Conservation (phyloP, 2,329 filamentous ascomycete genomes). For the Karstenula rhodostoma region DNA sequence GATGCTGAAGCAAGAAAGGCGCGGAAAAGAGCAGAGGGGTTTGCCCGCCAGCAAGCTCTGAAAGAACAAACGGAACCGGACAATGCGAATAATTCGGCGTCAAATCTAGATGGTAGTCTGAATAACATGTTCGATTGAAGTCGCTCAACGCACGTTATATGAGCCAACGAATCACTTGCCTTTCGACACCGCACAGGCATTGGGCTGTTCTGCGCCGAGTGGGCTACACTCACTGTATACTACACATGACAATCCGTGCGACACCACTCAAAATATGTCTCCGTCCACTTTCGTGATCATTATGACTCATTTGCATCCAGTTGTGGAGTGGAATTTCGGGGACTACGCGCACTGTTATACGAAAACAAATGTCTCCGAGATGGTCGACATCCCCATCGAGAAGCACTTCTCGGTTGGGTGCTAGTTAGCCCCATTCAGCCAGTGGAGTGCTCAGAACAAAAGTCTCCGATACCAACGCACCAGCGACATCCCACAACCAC, state of each 20-base stretch:
- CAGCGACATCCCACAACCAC: slow-evolving; percentile 15
- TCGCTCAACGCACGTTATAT: background rate
- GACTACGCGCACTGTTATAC: background rate
- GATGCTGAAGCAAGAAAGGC: slow-evolving; percentile 48
- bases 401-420: background rate
- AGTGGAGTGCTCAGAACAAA: slow-evolving; percentile 11
- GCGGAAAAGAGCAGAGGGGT: slow-evolving; percentile 53
- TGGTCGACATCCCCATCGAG: background rate
- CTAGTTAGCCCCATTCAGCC: background rate
- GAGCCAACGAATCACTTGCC: background rate
- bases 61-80: slow-evolving; percentile 10
- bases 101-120: background rate
- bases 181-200: background rate
- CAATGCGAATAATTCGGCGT: background rate
- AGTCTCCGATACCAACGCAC: slow-evolving; percentile 15
- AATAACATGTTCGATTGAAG: slow-evolving; percentile 1
- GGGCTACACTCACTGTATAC: too few species aligned
- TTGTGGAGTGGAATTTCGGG: background rate
- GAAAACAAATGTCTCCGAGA: slow-evolving; percentile 4
- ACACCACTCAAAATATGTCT: background rate
- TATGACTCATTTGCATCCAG: background rate
- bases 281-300: background rate
- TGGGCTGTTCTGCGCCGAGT: too few species aligned
- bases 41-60: slow-evolving; percentile 59
- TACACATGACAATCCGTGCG: too few species aligned